Evolutionary conservation across 495 filamentous ascomycete species (phyloP), one percentile per base, ranked within the genome.

Genomic region (Tuber microsphaerosporum): DNA sequence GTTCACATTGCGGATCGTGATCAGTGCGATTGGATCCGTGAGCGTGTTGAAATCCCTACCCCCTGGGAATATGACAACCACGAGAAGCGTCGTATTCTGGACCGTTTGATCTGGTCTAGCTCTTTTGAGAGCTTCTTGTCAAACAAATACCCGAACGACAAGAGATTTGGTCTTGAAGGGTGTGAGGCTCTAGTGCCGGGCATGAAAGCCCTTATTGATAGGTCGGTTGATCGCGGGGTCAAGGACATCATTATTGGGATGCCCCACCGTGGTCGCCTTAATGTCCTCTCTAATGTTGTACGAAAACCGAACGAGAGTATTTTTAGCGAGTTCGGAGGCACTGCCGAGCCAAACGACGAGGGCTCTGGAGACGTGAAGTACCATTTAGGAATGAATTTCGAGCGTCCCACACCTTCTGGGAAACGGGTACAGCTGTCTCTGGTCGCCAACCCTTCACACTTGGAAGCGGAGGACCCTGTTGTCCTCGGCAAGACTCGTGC

Each of bases 231-330:
- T 83, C 97, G 97, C 80, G 95, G 95, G 75, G 90, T 99, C 79
- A 98, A 98, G 86, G 95, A 99, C 81, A 98, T 99, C 79, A 91
- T 98, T 79, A 98, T 99, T 83, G 95, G 95, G 82, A 99, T 98
- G 95, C 95, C 95, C 75, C 95, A 99, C 86, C 93, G 95, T 89
- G 95, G 95, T 81, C 93, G 95, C 87, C 90, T 99, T 56, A 99
- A 99, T 83, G 93, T 99, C 61, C 90, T 99, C 69, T 97, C 93
- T 87, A 99, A 99, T 85, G 95, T 99, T 81, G 95, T 99, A 80
- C 90, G 95, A 75, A 99, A 99, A 86, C 93, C 95, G 77, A 99
- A 99, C 83, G 96, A 97, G 86, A 97, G 96, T 75, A 98, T 99
- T 84, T 99, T 99, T 87, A 96, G 92, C 85, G 95, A 99, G 85